Evolutionary conservation across 345 rosid species (phyloP).

Genomic region (Streptanthus diversifolius): DNA sequence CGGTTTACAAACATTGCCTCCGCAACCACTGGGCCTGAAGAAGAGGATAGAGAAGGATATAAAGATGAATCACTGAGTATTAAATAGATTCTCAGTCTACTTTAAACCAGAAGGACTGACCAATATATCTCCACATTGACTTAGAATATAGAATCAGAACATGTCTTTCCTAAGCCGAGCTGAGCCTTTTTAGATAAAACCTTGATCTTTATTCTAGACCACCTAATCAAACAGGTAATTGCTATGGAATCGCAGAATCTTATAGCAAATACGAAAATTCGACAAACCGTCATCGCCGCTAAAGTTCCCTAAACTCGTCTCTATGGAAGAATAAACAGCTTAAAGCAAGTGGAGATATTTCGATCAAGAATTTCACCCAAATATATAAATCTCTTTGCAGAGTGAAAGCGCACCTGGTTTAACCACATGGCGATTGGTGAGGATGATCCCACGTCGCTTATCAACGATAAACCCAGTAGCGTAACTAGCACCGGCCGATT

Average conservation of each 20-base stretch:
- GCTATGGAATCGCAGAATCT: conserved; percentile 9
- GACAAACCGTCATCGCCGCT: neutral
- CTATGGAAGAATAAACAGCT: neutral
- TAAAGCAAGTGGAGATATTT: neutral
- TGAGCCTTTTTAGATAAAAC: neutral
- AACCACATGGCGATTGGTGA: conserved; percentile 96
- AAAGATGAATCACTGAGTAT: neutral
- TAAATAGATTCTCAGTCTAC: neutral
- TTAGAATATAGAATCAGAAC: neutral
- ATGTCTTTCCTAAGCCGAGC: neutral
- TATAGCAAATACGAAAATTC: neutral
- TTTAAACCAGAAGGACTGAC: neutral
- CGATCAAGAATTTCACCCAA: neutral
- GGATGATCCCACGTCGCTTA: conserved; percentile 83
- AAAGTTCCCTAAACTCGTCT: neutral
- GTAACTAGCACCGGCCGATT: conserved; percentile 64
- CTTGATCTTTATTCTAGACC: neutral
- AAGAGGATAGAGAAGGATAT: conserved; percentile 10
- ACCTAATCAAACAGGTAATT: conserved; percentile 11
- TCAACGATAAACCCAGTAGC: conserved; percentile 95
- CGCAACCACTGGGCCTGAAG: conserved; percentile 86
- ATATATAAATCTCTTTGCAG: neutral
- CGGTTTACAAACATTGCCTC: conserved; percentile 93
- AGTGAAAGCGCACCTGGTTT: conserved; percentile 52
- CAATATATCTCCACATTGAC: neutral